Base-by-base conservation (phyloP, 1,284 basidiomycete genomes). In the Ceratobasidium sp. region DNA sequence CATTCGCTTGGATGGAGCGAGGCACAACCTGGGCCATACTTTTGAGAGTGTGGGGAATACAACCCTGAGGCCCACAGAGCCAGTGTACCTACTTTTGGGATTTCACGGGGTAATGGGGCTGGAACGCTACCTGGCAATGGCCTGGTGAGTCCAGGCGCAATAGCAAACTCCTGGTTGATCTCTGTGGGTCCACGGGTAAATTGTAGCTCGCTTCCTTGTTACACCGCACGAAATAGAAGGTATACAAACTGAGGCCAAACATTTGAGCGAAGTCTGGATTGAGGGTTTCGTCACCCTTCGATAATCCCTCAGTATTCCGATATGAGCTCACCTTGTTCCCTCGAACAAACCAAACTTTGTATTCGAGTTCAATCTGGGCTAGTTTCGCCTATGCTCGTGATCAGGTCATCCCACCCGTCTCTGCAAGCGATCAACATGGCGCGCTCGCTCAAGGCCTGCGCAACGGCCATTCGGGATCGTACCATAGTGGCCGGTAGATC, bases 361-460 rank as follows among this genome's bases (percentile, higher is more conserved):
- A n/a, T n/a, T n/a, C 50, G 21, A 23, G 7, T 41, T 9, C 14
- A 27, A 25, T 56, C 52, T 66, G 29, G 27, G 56, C 9, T 25
- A 33, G 14, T 29, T 9, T 54, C 29, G 27, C 29, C 42, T 13
- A 66, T 29, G 19, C 14, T 30, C 30, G 27, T 27, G 9, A 42
- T 25, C n/a, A 66, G 52, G 30, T 47, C 41, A 11, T 16, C 23
- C 62, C 62, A 66, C 41, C 11, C 62, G n/a, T 66, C 62, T 19
- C 29, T 56, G 29, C 62, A 66, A 11, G 52, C 41, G 16, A 42
- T 30, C 27, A 66, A 21, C 16, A 52, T 66, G 50, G 62, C 62
- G 25, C 69, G 47, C 42, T 72, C 72, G 36, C 60, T 69, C 49
- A 72, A 53, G 9, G 72, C 72, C 44, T 71, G 59, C 13, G 62